Evolutionary conservation across 2,329 filamentous ascomycete species (phyloP).

Genomic region (Neofusicoccum ribis): DNA sequence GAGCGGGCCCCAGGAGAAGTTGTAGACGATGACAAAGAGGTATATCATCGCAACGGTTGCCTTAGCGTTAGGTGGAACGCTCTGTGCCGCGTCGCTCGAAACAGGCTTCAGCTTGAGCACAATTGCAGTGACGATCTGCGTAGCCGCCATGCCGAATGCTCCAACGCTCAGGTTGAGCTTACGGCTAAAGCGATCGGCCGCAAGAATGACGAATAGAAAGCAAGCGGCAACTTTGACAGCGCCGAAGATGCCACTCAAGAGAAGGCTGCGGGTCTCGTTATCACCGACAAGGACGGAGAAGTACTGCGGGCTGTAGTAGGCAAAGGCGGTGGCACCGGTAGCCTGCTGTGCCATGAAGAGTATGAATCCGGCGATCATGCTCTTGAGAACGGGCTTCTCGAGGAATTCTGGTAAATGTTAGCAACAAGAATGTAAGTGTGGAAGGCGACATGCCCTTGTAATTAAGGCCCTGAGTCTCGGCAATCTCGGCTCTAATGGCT

Average conservation of each 20-base stretch:
- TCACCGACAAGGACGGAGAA: slow-evolving; percentile 52
- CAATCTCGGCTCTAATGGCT: slow-evolving; percentile 48
- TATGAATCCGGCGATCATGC: slow-evolving; percentile 45
- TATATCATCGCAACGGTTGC: slow-evolving; percentile 57
- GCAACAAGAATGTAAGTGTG: neutral
- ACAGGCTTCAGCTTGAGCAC: slow-evolving; percentile 31
- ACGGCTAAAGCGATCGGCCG: slow-evolving; percentile 53
- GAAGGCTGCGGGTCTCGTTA: slow-evolving; percentile 45
- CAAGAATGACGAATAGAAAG: slow-evolving; percentile 53
- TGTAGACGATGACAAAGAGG: slow-evolving; percentile 56
- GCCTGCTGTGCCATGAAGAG: slow-evolving; percentile 56
- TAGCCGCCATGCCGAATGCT: slow-evolving; percentile 36
- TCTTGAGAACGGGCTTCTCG: slow-evolving; percentile 46
- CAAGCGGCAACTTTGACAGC: slow-evolving; percentile 57
- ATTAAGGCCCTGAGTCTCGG: slow-evolving; percentile 47
- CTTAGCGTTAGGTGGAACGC: slow-evolving; percentile 43
- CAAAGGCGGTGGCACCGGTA: slow-evolving; percentile 56
- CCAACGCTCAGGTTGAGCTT: slow-evolving; percentile 34
- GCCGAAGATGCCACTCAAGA: slow-evolving; percentile 56
- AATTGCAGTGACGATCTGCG: slow-evolving; percentile 34
- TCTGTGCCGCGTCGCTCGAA: slow-evolving; percentile 24
- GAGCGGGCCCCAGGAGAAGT: slow-evolving; percentile 55
- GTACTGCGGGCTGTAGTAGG: slow-evolving; percentile 58
- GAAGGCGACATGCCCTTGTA: slow-evolving; percentile 25
- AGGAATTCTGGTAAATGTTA: slow-evolving; percentile 42